Evolutionary conservation across 106 monocot genomes (phyloP), one percentile per base, ranked within the genome.

Genomic region (Dactylorhiza incarnata): DNA sequence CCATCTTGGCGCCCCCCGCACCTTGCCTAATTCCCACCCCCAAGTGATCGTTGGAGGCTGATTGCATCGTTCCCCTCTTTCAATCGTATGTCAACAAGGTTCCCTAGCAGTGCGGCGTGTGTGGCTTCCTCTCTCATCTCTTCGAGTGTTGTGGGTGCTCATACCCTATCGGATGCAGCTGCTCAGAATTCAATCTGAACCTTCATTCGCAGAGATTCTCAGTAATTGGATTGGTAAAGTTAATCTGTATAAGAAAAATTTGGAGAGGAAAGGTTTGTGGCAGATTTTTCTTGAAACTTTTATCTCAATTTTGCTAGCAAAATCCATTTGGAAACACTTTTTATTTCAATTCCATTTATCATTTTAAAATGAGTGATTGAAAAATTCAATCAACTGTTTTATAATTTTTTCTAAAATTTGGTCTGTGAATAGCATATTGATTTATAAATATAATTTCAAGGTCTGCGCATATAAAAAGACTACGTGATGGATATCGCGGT

Each of bases 151-250:
- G 94, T 77, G 97, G 97, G 68, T 96, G 49, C 81, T 96, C 26
- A 96, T 96, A 73, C 96, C 96, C 0, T 96, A 96, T 68, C 84
- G 96, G 77, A 93, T 89, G 83, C 87, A 96, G 75, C 75, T 96
- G 73, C 83, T 96, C 76, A 84, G 83, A 73, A 48, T 93, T 63
- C 91, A 91, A 48, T 63, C 80, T 11, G 81, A 79, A 49, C 85
- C 77, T 29, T 85, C 90, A 1, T 48, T 78, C 24, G 45, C 20
- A 9, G 78, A 78, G 19, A 4, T 71, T 46, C n/a, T 71, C 19
- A 1, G 20, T 17, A 48, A 48, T 22, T 71, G 45, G 71, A 48
- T 20, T 2, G n/a, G 47, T 71, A 71, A 71, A 71, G n/a, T 48
- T 22, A 46, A 71, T 48, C 9, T 71, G 7, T 71, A 4, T 48